phyloP scores from a whole-genome alignment of 2,329 filamentous ascomycete species.

The Epichloe elymi region DNA sequence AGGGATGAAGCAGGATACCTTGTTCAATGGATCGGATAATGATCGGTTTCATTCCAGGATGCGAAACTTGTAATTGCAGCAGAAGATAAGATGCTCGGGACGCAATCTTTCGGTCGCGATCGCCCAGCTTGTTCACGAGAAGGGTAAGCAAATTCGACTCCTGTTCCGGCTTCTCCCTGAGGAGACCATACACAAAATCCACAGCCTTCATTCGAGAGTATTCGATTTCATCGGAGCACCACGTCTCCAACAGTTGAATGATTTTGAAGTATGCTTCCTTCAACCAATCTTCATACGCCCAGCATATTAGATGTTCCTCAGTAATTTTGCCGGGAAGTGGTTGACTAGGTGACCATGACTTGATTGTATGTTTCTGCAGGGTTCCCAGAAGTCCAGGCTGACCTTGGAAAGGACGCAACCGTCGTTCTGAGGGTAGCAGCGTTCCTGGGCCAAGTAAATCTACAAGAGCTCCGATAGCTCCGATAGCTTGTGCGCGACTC shows the following conservation, averaged over 20 bases:
- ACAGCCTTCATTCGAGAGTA: conserved; percentile 80
- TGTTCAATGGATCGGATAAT: conserved; percentile 77
- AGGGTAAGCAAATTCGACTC: conserved; percentile 86
- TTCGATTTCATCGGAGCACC: conserved; percentile 91
- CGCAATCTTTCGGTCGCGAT: conserved; percentile 88
- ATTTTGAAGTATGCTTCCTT: conserved; percentile 91
- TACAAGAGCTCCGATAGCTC: conserved; percentile 84
- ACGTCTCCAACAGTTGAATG: conserved; percentile 78
- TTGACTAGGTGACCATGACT: conserved; percentile 54
- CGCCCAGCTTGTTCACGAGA: conserved; percentile 91
- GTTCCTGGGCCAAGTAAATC: conserved; percentile 87
- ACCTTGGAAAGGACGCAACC: conserved; percentile 63
- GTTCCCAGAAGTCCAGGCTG: conserved; percentile 66
- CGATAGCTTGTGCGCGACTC: conserved; percentile 82
- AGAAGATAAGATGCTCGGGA: conserved; percentile 87
- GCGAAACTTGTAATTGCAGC: conserved; percentile 77
- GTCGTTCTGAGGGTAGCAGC: conserved; percentile 69
- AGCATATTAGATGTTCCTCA: conserved; percentile 66
- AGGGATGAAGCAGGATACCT: conserved; percentile 75
- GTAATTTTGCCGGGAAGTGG: conserved; percentile 61
- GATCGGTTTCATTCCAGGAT: conserved; percentile 87
- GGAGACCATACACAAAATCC: conserved; percentile 79
- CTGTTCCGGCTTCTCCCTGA: conserved; percentile 94
- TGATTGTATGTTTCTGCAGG: conserved; percentile 46
- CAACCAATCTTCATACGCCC: conserved; percentile 91